Percentiles rank a stretch among this genome's conserved stretches.
These are phyloP conservation scores for Sonneratia alba DNA, from an alignment of 345 rosid genomes.

Conservation along the genomic window DNA sequence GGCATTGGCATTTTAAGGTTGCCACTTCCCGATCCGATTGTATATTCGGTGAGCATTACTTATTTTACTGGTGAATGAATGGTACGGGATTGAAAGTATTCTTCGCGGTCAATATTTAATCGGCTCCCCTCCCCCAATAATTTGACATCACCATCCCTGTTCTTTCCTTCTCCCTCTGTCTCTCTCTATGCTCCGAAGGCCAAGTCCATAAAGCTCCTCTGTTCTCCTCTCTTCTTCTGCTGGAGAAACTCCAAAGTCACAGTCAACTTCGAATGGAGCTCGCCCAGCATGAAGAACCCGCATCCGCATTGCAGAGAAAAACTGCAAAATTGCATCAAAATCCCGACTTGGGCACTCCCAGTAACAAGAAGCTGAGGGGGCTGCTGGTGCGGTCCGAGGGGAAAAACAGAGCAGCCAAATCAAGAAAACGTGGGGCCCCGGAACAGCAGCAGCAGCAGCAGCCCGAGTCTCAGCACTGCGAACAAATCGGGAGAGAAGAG, in stretches of 20 bases:
- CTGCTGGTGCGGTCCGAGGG: not conserved
- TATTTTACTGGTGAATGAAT: too few relatives aligned
- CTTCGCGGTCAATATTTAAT: not conserved
- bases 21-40: not conserved
- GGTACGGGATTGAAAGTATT: too few relatives aligned
- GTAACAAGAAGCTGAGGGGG: not conserved
- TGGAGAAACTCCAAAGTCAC: not conserved
- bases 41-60: too few relatives aligned
- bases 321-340: not conserved
- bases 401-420: conserved; percentile 3
- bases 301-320: conserved; percentile 5
- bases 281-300: conserved; percentile 1
- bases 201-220: not conserved
- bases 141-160: not conserved
- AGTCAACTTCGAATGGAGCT: not conserved
- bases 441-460: too few relatives aligned
- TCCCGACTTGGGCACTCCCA: conserved; percentile 1
- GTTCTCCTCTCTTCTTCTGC: not conserved
- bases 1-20: conserved; percentile 35
- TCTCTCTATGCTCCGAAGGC: too few relatives aligned
- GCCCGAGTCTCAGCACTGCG: conserved; percentile 5
- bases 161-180: too few relatives aligned
- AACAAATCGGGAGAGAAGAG: conserved; percentile 16
- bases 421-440: too few relatives aligned
- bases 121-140: not conserved